Percentiles rank a stretch among this genome's conserved stretches.
phyloP scores from a whole-genome alignment of 75 land plant species.

The Selaginella tamariscina region DNA sequence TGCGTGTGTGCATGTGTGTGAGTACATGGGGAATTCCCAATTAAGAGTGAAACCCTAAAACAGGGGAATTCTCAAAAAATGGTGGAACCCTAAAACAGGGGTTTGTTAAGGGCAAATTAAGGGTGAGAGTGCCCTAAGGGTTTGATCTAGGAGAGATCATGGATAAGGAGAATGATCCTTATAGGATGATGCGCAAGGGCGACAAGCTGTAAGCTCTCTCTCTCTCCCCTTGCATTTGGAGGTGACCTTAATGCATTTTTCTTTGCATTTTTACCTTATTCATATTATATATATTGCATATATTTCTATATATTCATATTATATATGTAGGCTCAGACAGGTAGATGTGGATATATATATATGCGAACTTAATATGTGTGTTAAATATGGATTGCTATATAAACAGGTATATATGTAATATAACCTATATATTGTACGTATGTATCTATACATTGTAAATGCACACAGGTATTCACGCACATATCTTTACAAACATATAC shows the following conservation, averaged over 20 bases:
- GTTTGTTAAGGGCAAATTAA: not conserved
- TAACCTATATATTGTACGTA: no score
- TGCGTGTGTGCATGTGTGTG: no score
- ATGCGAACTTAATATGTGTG: not conserved
- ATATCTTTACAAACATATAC: not conserved
- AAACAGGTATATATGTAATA: no score
- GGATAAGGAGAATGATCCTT: slow-evolving; percentile 20
- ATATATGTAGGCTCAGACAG: not conserved
- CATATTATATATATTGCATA: not conserved
- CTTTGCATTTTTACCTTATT: not conserved
- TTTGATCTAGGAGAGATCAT: not conserved
- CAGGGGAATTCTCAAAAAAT: not conserved
- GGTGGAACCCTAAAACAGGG: not conserved
- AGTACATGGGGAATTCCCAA: not conserved
- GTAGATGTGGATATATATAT: not conserved
- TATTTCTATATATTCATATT: not conserved
- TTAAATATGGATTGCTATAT: no score
- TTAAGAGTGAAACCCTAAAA: not conserved
- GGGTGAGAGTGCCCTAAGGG: no score
- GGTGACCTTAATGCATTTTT: not conserved
- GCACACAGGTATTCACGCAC: not conserved
- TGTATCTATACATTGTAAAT: no score
- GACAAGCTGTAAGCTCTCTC: slow-evolving; percentile 21
- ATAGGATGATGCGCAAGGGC: slow-evolving; percentile 28
- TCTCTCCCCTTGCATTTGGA: not conserved